Evolutionary conservation across 1,284 basidiomycete species (phyloP).

Genomic region (Sanghuangporus baumii): DNA sequence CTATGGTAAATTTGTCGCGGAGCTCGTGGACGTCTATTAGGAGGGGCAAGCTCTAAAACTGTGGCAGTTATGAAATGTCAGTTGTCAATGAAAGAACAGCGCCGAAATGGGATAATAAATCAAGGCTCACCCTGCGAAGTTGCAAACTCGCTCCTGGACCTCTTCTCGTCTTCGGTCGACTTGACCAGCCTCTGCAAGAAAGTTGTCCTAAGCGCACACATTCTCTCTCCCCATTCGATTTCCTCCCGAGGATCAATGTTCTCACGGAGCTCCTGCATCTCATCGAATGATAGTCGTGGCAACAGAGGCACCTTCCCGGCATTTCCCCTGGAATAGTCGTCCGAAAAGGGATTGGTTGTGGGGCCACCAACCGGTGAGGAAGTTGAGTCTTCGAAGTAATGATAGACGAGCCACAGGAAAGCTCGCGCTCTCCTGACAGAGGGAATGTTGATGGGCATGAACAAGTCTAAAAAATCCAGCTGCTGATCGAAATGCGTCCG

Average conservation of each 20-base stretch:
- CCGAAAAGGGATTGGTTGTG: conserved; percentile 38
- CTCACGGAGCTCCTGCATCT: conserved; percentile 29
- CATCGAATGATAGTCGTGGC: conserved; percentile 29
- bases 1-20: conserved; percentile 17
- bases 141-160: conserved; percentile 7
- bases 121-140: conserved; percentile 10
- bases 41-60: conserved; percentile 16
- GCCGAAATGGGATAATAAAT: not conserved
- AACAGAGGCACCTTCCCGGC: conserved; percentile 36
- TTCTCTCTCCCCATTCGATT: conserved; percentile 35
- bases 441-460: conserved; percentile 66
- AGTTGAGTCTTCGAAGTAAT: conserved; percentile 39
- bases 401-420: conserved; percentile 54
- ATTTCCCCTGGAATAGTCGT: conserved; percentile 33
- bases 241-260: conserved; percentile 39
- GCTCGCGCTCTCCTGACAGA: conserved; percentile 67
- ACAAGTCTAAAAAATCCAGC: conserved; percentile 76
- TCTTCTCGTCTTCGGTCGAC: conserved; percentile 14
- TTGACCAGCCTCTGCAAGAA: conserved; percentile 36
- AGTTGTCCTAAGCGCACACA: conserved; percentile 33
- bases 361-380: conserved; percentile 14
- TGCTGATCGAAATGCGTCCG: conserved; percentile 67
- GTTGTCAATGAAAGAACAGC: not conserved
- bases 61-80: not conserved
- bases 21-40: conserved; percentile 9